These are phyloP conservation scores for Mucor velutinosus DNA, from an alignment of 371 early-diverging fungal species.

Conservation along the genomic window DNA sequence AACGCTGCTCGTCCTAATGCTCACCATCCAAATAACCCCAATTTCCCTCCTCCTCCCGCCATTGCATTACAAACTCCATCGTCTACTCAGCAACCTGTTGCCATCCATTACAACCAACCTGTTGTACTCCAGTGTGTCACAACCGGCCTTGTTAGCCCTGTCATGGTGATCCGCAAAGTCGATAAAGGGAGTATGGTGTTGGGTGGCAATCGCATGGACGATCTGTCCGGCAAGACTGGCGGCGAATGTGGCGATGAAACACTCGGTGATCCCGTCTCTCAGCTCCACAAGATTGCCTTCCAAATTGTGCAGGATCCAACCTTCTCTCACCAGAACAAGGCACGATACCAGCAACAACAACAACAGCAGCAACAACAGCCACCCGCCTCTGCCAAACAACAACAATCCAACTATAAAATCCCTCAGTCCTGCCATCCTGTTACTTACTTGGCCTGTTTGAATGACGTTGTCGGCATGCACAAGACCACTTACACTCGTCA, in stretches of 20 bases:
- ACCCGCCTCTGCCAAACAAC: background rate
- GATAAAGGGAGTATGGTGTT: slow-evolving; percentile 79
- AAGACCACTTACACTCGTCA: slow-evolving; percentile 62
- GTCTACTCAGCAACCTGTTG: slow-evolving; percentile 68
- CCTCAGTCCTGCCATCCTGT: slow-evolving; percentile 50
- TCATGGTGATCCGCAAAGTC: slow-evolving; percentile 84
- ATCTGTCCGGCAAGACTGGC: slow-evolving; percentile 58
- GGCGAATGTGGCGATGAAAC: slow-evolving; percentile 55
- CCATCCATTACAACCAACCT: slow-evolving; percentile 83
- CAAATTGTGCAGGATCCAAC: slow-evolving; percentile 65
- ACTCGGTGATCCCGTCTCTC: slow-evolving; percentile 77
- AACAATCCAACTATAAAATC: slow-evolving; percentile 47
- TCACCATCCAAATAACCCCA: slow-evolving; percentile 29
- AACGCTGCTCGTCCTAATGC: slow-evolving; percentile 23
- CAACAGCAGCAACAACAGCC: background rate
- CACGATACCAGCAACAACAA: slow-evolving; percentile 30
- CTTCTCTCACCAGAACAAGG: slow-evolving; percentile 26
- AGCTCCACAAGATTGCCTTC: slow-evolving; percentile 90
- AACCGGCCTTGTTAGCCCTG: slow-evolving; percentile 82
- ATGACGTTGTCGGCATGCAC: slow-evolving; percentile 76
- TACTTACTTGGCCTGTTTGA: slow-evolving; percentile 72
- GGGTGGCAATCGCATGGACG: slow-evolving; percentile 58
- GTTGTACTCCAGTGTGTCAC: slow-evolving; percentile 82
- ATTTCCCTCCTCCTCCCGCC: slow-evolving; percentile 67
- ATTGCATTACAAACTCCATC: slow-evolving; percentile 62